Base-by-base conservation (phyloP, 371 early-diverging fungal species). In the Capniomyces stellatus region DNA sequence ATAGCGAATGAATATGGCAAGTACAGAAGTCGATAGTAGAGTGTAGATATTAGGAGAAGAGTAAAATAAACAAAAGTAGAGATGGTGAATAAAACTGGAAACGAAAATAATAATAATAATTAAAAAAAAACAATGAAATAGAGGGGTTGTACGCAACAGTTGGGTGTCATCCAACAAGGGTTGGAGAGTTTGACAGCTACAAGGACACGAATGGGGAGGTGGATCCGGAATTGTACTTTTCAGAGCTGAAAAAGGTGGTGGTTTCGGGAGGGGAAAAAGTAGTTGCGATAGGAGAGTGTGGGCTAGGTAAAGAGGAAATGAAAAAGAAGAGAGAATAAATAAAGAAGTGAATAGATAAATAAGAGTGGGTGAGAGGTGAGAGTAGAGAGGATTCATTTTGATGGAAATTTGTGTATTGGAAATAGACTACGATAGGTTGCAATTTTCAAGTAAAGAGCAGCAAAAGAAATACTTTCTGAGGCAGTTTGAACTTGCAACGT, bases 261-360 rank as follows among this genome's bases (percentile, higher is more conserved):
- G 56, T 60, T 2, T 58, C 55, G 1, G 61, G 71, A 27, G 57
- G 63, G 21, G 60, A 56, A 31, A 71, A 72, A 29, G 72, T 93
- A 0, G 82, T 87, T 1, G 94, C 92, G 2, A 77, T 93, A 59
- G 94, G 94, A 31, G 94, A 93, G 62, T 89, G 87, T 56, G 94
- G 94, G 15, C 72, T 87, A 21, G 40, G 40, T 40, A 40, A 40
- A 15, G 13, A 40, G n/a, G n/a, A n/a, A n/a, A n/a, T n/a, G n/a
- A n/a, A n/a, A n/a, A n/a, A n/a, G n/a, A n/a, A n/a, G n/a, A n/a
- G n/a, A n/a, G n/a, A n/a, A n/a, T n/a, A n/a, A n/a, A n/a, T n/a
- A n/a, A n/a, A n/a, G n/a, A n/a, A n/a, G n/a, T n/a, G n/a, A n/a
- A n/a, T n/a, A n/a, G n/a, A n/a, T n/a, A n/a, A n/a, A n/a, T n/a